These are phyloP conservation scores for Musa beccarii DNA, from an alignment of 176 grass and related monocot genomes.

Conservation along the genomic window DNA sequence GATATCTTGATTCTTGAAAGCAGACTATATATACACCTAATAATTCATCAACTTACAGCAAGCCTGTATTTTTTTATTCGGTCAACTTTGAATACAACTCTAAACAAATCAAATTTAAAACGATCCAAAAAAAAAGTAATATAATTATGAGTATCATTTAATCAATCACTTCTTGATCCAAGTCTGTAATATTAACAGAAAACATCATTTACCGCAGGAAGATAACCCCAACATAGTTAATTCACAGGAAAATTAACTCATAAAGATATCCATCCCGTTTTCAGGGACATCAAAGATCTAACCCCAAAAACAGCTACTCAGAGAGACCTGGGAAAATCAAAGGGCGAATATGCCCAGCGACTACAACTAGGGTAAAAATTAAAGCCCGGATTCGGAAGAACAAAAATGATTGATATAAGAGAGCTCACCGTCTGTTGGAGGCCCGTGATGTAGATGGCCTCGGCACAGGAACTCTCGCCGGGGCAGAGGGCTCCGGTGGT, in stretches of 20 bases:
- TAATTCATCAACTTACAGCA: too few species aligned
- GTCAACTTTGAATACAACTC: not conserved
- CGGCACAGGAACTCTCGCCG: slow-evolving; percentile 30
- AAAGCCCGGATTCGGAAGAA: not conserved
- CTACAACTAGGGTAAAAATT: not conserved
- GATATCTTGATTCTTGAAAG: too few species aligned
- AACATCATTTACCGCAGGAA: not conserved
- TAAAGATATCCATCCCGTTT: too few species aligned
- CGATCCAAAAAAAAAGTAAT: not conserved
- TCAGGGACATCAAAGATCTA: too few species aligned
- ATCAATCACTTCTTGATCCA: not conserved
- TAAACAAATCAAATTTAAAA: not conserved
- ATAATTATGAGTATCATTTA: not conserved
- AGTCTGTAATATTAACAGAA: not conserved
- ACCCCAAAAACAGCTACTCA: too few species aligned
- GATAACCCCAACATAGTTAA: not conserved
- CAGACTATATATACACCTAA: too few species aligned
- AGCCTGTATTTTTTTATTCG: not conserved
- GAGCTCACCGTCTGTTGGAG: slow-evolving; percentile 49
- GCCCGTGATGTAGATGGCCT: slow-evolving; percentile 81
- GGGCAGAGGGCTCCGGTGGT: slow-evolving; percentile 58
- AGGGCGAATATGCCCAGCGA: too few species aligned
- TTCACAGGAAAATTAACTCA: too few species aligned
- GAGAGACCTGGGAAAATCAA: too few species aligned
- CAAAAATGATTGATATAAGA: not conserved